Conservation (phyloP, 2,329 filamentous ascomycete species). For the Volutella citrinella region DNA sequence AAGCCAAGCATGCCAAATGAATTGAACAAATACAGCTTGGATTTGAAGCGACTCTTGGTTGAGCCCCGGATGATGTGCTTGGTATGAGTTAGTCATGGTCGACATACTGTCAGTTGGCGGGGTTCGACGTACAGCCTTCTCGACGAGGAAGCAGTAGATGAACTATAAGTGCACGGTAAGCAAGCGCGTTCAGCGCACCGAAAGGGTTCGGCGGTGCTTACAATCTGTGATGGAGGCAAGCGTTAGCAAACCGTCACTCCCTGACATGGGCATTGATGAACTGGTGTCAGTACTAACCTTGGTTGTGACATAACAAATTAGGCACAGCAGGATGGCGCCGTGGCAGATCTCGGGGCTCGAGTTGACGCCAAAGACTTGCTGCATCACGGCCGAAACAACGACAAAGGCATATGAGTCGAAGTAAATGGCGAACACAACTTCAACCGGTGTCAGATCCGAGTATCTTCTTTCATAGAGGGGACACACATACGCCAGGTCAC, state of each 20-base stretch:
- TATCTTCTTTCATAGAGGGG: slow-evolving; percentile 41
- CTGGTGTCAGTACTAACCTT: no score
- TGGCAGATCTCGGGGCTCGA: slow-evolving; percentile 49
- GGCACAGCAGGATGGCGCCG: slow-evolving; percentile 57
- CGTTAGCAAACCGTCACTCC: neutral
- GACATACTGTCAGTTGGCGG: neutral
- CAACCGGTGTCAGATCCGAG: neutral
- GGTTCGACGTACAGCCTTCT: slow-evolving; percentile 58
- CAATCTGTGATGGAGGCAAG: slow-evolving; percentile 3
- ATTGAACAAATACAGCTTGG: slow-evolving; percentile 60
- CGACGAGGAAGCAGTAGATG: slow-evolving; percentile 64
- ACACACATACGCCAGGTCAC: neutral
- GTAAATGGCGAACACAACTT: slow-evolving; percentile 61
- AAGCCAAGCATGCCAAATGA: slow-evolving; percentile 52
- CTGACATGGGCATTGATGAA: neutral
- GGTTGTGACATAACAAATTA: slow-evolving; percentile 60
- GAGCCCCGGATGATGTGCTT: slow-evolving; percentile 57
- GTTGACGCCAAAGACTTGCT: slow-evolving; percentile 56
- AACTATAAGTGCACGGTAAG: slow-evolving; percentile 31
- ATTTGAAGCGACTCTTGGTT: slow-evolving; percentile 49
- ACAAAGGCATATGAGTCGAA: slow-evolving; percentile 59
- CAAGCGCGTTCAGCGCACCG: neutral
- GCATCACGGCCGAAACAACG: slow-evolving; percentile 53
- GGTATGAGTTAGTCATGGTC: slow-evolving; percentile 1
- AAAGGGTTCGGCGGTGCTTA: neutral